These are phyloP conservation scores for Globisporangium splendens DNA, from an alignment of 352 stramenopile genomes.

Conservation along the genomic window DNA sequence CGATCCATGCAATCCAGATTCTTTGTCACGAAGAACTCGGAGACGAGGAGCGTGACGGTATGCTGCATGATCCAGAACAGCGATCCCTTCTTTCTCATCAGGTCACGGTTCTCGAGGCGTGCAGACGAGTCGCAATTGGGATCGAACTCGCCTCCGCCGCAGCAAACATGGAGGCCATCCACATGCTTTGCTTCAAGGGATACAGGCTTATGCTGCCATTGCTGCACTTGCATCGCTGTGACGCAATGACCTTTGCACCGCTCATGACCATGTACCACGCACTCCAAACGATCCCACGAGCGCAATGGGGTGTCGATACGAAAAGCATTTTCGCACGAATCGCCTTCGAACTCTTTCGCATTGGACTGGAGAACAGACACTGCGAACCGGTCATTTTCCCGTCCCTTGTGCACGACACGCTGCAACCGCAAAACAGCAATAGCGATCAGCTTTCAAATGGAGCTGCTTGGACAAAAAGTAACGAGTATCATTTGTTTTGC, in stretches of 20 bases:
- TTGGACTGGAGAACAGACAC: constrained; percentile 22
- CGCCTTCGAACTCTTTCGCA: constrained; percentile 58
- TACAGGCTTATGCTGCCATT: constrained; percentile 65
- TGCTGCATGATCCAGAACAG: constrained; percentile 27
- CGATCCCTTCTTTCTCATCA: constrained; percentile 29
- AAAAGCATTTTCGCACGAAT: constrained; percentile 45
- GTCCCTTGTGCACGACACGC: constrained; percentile 13
- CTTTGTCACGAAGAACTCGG: constrained; percentile 48
- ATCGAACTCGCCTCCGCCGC: constrained; percentile 59
- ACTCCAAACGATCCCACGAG: constrained; percentile 18
- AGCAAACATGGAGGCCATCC: constrained; percentile 47
- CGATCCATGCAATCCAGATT: constrained; percentile 49
- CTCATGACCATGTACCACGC: constrained; percentile 57
- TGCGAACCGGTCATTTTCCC: constrained; percentile 20
- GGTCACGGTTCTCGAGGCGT: constrained; percentile 39
- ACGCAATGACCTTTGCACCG: constrained; percentile 38
- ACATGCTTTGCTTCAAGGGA: constrained; percentile 55
- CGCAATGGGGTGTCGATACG: constrained; percentile 46
- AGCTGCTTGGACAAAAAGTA: neutral
- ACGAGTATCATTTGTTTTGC: constrained; percentile 12
- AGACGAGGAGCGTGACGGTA: constrained; percentile 38
- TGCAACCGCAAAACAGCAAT: neutral
- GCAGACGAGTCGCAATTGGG: constrained; percentile 45
- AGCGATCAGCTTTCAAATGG: neutral
- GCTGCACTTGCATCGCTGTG: constrained; percentile 46